A percentile compares a stretch with the other conserved stretches of the same genome.
Conservation (phyloP, 2,329 filamentous ascomycete genomes). For the Fusarium tjaetaba region DNA sequence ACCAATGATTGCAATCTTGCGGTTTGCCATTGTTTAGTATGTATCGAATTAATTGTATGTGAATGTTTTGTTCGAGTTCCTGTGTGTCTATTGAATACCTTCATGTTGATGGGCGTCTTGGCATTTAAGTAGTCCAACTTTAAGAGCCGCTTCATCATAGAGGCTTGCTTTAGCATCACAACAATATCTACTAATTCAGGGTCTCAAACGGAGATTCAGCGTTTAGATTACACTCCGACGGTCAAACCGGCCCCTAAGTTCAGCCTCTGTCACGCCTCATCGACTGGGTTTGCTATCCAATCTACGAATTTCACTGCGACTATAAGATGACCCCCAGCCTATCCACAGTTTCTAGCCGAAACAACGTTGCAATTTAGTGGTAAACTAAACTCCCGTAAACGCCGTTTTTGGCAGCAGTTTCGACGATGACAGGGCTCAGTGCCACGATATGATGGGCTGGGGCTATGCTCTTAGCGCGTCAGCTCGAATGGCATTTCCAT, state of each 20-base stretch:
- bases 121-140: slow-evolving; percentile 11
- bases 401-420: background rate
- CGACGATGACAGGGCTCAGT: background rate
- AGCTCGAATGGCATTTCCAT: background rate
- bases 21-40: slow-evolving; percentile 28
- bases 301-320: background rate
- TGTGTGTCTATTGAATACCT: background rate
- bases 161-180: background rate
- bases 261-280: slow-evolving; percentile 15
- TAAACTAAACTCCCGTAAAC: background rate
- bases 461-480: background rate
- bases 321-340: background rate
- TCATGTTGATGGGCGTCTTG: background rate
- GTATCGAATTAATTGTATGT: background rate
- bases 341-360: background rate
- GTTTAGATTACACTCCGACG: slow-evolving; percentile 14
- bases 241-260: slow-evolving; percentile 20
- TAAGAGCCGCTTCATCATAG: background rate
- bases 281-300: background rate
- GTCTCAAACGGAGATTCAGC: slow-evolving; percentile 9
- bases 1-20: slow-evolving; percentile 43
- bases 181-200: background rate
- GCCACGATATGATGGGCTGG: background rate
- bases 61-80: too few relatives aligned
- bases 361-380: slow-evolving; percentile 12